Base-by-base conservation (phyloP, 83 land plant genomes). In the Picea mariana region DNA sequence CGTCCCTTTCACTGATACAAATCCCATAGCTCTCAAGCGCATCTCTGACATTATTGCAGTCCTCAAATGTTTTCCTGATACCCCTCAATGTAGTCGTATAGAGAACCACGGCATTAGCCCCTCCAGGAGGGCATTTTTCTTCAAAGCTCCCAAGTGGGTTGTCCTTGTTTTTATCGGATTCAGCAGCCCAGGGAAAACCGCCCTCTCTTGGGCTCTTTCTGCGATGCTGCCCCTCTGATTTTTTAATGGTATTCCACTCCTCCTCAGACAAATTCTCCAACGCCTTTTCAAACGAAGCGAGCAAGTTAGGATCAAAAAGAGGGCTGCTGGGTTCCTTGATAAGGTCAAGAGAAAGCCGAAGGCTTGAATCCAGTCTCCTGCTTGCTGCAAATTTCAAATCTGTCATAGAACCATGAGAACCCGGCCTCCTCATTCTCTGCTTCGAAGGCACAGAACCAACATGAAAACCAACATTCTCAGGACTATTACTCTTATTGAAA, bases 61-160 rank as follows among this genome's bases (percentile, higher is more conserved):
- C 98, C 85, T 97, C 98, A 49, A 94, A 94, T 1, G 96, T 94
- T 84, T 93, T 95, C 59, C 95, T 75, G 83, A 95, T 93, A 21
- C 95, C 94, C 20, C 93, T 77, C 72, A 95, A 63, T 18, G 93
- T 91, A 1, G 98, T 95, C 0, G 95, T 90, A 88, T 95, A 95
- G 34, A 95, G 78, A 38, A 95, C 88, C 21, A 90, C 88, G 0
- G 83, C 42, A 24, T 90, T 81, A 64, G 85, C 91, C 0, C 98
- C 96, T 0, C 94, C 94, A 0, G 96, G 94, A 0, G 98, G 98
- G 80, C 98, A 93, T 31, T 84, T 90, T 81, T 79, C 64, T 42
- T 87, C 87, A 80, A 80, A 93, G 0, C 4, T 11, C 20, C 83
- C 62, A 2, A 93, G 84, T 1, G 84, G 31, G 5, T 69, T 2